These are phyloP conservation scores for Salix dunnii DNA, from an alignment of 345 rosid genomes.

Conservation along the genomic window DNA sequence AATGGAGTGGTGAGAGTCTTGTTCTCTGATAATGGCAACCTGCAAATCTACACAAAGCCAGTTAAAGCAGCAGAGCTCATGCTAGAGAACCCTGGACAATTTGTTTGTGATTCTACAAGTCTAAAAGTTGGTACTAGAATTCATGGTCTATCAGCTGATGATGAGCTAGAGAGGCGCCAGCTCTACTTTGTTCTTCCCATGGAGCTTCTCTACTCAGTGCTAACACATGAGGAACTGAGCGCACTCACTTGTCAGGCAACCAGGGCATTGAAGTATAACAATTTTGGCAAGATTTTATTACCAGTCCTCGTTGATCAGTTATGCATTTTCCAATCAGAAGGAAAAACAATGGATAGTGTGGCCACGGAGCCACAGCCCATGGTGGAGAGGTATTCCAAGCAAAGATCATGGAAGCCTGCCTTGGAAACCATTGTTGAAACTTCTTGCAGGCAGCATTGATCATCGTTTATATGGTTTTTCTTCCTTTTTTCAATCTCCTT, in stretches of 20 bases:
- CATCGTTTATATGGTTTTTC: background rate
- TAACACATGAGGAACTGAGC: conserved; percentile 45
- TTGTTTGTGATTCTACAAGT: conserved; percentile 39
- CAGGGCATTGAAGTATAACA: conserved; percentile 33
- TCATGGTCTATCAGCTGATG: conserved; percentile 42
- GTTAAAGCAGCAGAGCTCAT: conserved; percentile 43
- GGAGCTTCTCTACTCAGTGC: conserved; percentile 54
- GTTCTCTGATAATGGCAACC: conserved; percentile 29
- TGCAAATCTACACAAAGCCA: conserved; percentile 38
- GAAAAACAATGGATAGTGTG: background rate
- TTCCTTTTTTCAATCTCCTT: background rate
- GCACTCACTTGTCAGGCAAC: conserved; percentile 33
- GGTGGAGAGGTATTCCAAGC: conserved; percentile 33
- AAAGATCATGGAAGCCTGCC: conserved; percentile 61
- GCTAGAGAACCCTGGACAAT: conserved; percentile 45
- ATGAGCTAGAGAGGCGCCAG: conserved; percentile 35
- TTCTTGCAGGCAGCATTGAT: conserved; percentile 10
- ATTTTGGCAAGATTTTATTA: conserved; percentile 41
- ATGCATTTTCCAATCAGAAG: conserved; percentile 33
- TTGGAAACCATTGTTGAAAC: conserved; percentile 53
- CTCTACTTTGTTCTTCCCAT: conserved; percentile 58
- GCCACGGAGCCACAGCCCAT: background rate
- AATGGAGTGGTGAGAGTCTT: conserved; percentile 30
- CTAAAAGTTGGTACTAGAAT: conserved; percentile 40
- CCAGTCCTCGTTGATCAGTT: conserved; percentile 36